A percentile compares a stretch with the other conserved stretches of the same genome.
Evolutionary conservation across 805 yeast species (phyloP).

Genomic region (Wickerhamiella azyma): DNA sequence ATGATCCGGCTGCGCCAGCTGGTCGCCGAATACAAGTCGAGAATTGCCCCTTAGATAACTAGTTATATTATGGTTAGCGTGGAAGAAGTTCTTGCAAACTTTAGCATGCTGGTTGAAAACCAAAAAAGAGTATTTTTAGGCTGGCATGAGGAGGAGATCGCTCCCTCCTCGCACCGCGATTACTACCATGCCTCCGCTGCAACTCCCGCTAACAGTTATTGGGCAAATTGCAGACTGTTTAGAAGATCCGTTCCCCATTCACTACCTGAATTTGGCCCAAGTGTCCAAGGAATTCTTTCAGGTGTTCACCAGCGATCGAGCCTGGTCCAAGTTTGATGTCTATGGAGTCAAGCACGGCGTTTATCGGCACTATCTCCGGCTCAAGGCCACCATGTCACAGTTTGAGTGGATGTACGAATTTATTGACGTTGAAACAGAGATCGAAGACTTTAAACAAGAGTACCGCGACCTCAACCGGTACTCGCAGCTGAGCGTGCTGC

Average conservation of each 20-base stretch:
- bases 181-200: too few species aligned
- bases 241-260: not conserved
- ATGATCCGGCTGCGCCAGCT: too few species aligned
- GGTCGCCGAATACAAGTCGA: too few species aligned
- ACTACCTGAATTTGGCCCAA: not conserved
- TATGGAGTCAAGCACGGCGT: not conserved
- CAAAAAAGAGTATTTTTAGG: too few species aligned
- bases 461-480: not conserved
- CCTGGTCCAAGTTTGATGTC: not conserved
- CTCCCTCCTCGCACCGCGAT: too few species aligned
- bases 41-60: too few species aligned
- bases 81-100: too few species aligned
- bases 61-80: too few species aligned
- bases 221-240: not conserved
- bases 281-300: not conserved
- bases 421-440: not conserved
- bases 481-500: not conserved
- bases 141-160: too few species aligned
- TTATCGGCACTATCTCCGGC: not conserved
- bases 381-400: not conserved
- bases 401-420: not conserved
- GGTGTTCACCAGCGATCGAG: not conserved
- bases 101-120: too few species aligned
- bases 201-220: not conserved
- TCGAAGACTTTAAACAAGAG: not conserved